Evolutionary conservation across 371 early-diverging fungal species (phyloP), one percentile per base, ranked within the genome.

Genomic region (Capillidium heterosporum): DNA sequence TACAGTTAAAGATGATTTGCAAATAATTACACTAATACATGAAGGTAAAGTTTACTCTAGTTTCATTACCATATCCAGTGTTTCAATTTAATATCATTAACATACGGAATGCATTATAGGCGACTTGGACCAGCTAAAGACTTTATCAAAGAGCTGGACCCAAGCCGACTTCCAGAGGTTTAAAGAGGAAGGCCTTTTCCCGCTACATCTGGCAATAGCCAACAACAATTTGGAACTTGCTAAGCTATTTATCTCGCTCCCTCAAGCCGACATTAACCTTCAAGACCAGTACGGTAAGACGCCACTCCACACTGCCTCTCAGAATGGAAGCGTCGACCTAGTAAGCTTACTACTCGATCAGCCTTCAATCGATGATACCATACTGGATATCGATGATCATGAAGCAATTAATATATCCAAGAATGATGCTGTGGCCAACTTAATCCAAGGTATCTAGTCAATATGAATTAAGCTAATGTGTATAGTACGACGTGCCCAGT

Each of bases 261-360:
- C 60, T n/a, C 62, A 57, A 23, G 58, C 68, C 32, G 66, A 70
- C 44, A 56, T 73, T 26, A 72, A 72, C 59, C 64, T 66, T 29
- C 59, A 63, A 17, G 81, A 82, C 57, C 59, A 58, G 40, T 61
- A 72, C 26, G 82, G 82, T 13, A 73, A 71, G 57, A 81, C 82
- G 0, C 70, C 77, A 17, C 64, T 82, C 39, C 82, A 82, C 49
- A 60, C 71, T 55, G 82, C 82, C 0, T 65, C 77, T 42, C 72
- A 71, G 59, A 64, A 70, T 41, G 71, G 74, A 17, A 70, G 77
- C 29, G 60, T 63, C 5, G 78, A 77, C 32, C 70, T 78, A 11
- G 71, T 78, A 17, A 67, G 67, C 32, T 49, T 66, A 32, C 58
- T 80, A 35, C 60, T 77, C 27, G 61, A 67, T 41, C 66, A 67